Conservation (phyloP, 495 filamentous ascomycete genomes). For the Recurvomyces mirabilis region DNA sequence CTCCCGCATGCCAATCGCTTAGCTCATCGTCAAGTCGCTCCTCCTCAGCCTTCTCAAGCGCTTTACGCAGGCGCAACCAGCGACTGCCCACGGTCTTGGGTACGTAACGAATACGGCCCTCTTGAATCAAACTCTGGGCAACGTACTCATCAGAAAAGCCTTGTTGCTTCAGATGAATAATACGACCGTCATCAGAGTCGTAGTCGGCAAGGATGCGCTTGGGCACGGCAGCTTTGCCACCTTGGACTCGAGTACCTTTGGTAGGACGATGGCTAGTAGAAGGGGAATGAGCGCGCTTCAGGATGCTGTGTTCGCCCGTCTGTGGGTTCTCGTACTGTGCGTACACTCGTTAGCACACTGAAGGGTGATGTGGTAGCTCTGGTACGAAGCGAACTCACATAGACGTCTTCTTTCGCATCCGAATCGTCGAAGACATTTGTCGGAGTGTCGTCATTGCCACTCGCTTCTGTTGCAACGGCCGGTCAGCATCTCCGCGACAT, state of each 20-base stretch:
- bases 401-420: background rate
- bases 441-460: no score
- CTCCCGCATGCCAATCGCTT: slow-evolving; percentile 31
- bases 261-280: background rate
- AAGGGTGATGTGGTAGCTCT: background rate
- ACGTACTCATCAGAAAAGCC: slow-evolving; percentile 27
- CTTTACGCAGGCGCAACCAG: slow-evolving; percentile 26
- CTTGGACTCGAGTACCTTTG: background rate
- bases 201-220: slow-evolving; percentile 9
- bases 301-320: background rate
- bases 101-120: slow-evolving; percentile 26
- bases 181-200: slow-evolving; percentile 29
- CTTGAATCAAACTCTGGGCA: slow-evolving; percentile 23
- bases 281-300: background rate
- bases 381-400: background rate
- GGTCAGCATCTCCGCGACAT: no score
- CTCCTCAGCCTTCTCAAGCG: slow-evolving; percentile 25
- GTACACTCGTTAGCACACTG: background rate
- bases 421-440: background rate
- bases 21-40: slow-evolving; percentile 28
- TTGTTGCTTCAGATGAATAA: slow-evolving; percentile 29
- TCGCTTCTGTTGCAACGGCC: no score
- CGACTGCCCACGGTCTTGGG: slow-evolving; percentile 33
- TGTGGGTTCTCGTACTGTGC: slow-evolving; percentile 6
- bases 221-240: slow-evolving; percentile 2